Evolutionary conservation across 2,329 filamentous ascomycete genomes (phyloP), one percentile per base, ranked within the genome.

Genomic region (Plenodomus biglobosus): DNA sequence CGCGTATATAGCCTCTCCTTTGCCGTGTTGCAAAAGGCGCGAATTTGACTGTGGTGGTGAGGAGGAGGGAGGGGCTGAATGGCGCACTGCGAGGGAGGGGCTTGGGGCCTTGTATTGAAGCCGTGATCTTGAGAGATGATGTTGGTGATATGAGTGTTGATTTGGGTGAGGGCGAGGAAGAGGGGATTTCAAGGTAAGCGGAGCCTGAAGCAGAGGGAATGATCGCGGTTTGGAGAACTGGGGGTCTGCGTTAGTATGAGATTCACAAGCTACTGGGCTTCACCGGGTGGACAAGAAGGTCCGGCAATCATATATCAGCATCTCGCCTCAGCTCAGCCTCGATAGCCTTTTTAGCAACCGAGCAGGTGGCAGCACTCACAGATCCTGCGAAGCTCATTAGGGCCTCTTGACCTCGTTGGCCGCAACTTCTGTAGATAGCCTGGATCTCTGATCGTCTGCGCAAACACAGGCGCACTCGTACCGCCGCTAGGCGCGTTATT

Each of bases 11-110:
- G 11, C 92, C 90, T 68, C 88, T 83, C 50, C 94, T 82, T 62
- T 87, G 83, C 48, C 87, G 82, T 5, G 90, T 90, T 2, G 94
- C 92, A 68, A 99, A 99, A 0, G 94, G 92, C 0, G 94, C 92
- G 69, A 95, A 97, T 75, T 97, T 99, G 67, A 99, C 87, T 61
- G 96, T 90, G 2, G 92, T 95, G 13, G 88, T 90, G 42, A 99
- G 82, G 38, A 96, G 86, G 56, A 97, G 84, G 63, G 96, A 92
- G 8, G 94, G 90, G 43, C 90, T 94, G 75, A 96, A 99, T 1
- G 90, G 87, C 21, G 90, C 90, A 46, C 89, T 95, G 68, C 91
- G 85, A 24, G 92, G 92, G 36, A 99, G 81, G 19, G 94, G 91
- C 59, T 92, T 85, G 3, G 94, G 94, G 1, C 94, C 94, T 74